Evolutionary conservation across 352 stramenopile species (phyloP), one percentile per base, ranked within the genome.

Genomic region (Halophytophthora polymorphica): DNA sequence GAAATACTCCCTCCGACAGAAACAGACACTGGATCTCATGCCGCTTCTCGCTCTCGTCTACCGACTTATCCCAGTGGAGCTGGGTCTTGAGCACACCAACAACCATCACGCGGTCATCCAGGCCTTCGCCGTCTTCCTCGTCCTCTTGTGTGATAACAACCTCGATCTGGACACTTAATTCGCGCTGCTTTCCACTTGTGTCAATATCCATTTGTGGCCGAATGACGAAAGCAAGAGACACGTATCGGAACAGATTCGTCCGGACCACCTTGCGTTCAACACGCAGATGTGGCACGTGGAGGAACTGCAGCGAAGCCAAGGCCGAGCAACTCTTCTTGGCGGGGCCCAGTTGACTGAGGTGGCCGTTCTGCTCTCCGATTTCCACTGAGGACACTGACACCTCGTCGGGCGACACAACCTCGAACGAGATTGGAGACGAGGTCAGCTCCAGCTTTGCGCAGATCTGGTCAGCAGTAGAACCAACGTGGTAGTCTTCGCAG

Each of bases 1-100:
- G 40, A 51, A 84, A 91, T 17, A 54, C 53, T 11, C 80, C 80
- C 43, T 84, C 66, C 1, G 80, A 82, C 33, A 91, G 53, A 58
- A 91, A 89, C 31, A 88, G 54, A 51, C 69, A 71, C 41, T 78
- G 69, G 22, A 91, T 44, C 45, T 78, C 58, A 48, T 71, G 60
- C 23, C 47, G 13, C 45, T 63, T 62, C 45, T 55, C 17, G 33
- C 25, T 36, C 21, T 31, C 13, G 41, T 63, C 43, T 36, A 35
- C 47, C 23, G 31, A 42, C 3, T 47, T 10, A 21, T 28, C 14
- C 66, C 69, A 80, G 4, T 35, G 17, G 5, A 84, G 10, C 6
- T 48, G 58, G 17, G 38, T 66, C 39, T 72, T 60, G 18, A 79
- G 40, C 58, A 68, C 47, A 2, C 73, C 73, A 17, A 71, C 61